Percentiles rank a stretch among this genome's conserved stretches.
phyloP scores from a whole-genome alignment of 306 rosid species.

The Rubus idaeus region DNA sequence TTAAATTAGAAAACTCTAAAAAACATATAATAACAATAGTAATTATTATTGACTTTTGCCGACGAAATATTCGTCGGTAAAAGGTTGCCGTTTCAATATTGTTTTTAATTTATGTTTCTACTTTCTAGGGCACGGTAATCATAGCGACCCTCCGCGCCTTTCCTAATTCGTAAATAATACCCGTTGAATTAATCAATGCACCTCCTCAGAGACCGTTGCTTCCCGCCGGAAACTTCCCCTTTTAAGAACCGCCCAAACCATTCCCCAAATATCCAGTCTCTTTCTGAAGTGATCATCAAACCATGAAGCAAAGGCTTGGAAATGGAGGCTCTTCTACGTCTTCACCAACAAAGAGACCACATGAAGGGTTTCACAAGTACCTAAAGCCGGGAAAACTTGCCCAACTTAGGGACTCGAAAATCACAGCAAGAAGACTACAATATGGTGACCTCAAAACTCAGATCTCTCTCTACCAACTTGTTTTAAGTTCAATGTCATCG shows the following conservation, averaged over 20 bases:
- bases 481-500: slow-evolving; percentile 6
- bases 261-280: not conserved
- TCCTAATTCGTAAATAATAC: not conserved
- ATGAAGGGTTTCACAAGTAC: slow-evolving; percentile 19
- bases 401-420: slow-evolving; percentile 19
- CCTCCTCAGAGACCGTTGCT: slow-evolving; percentile 3
- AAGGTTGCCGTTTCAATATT: no score
- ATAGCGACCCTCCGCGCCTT: not conserved
- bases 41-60: no score
- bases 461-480: slow-evolving; percentile 10
- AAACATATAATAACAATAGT: no score
- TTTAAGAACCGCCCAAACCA: not conserved
- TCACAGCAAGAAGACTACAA: not conserved
- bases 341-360: slow-evolving; percentile 4
- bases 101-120: no score
- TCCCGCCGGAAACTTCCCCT: not conserved
- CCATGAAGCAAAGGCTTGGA: slow-evolving; percentile 13
- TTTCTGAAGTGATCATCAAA: not conserved
- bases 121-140: no score
- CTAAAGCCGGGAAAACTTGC: slow-evolving; percentile 26
- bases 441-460: not conserved
- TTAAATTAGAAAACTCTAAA: no score
- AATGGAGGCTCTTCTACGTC: not conserved
- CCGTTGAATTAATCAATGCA: not conserved
- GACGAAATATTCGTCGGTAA: no score